Percentiles rank a stretch among this genome's conserved stretches.
Evolutionary conservation across 2,329 filamentous ascomycete species (phyloP).

Genomic region (Penicillium expansum): DNA sequence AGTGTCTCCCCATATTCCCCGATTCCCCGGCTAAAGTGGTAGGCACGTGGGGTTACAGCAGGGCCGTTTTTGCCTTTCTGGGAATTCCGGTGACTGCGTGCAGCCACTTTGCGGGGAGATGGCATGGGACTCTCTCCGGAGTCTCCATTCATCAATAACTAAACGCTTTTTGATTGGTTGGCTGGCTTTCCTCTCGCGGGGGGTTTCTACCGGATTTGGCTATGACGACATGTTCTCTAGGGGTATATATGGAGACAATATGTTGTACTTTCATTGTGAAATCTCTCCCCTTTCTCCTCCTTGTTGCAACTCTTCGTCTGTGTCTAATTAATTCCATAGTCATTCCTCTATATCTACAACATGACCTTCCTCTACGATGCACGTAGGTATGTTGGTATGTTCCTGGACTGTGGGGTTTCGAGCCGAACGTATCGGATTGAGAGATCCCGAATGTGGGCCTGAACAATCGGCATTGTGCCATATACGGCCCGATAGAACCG

Average conservation of each 20-base stretch:
- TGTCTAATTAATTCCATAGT: no score
- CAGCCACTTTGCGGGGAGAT: slow-evolving; percentile 15
- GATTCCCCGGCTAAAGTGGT: slow-evolving; percentile 17
- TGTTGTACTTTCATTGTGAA: background rate
- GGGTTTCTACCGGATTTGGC: slow-evolving; percentile 3
- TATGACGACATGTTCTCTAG: background rate
- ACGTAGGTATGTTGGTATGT: background rate
- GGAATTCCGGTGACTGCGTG: slow-evolving; percentile 17
- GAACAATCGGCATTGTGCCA: background rate
- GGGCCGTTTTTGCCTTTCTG: slow-evolving; percentile 5
- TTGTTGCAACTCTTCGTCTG: background rate
- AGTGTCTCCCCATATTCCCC: slow-evolving; percentile 10
- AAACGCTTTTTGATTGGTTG: slow-evolving; percentile 1
- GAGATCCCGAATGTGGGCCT: background rate
- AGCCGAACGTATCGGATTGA: background rate
- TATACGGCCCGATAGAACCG: background rate
- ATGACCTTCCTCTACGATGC: background rate
- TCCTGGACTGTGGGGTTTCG: background rate
- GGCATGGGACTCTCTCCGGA: background rate
- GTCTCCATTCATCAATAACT: background rate
- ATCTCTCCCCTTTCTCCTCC: background rate
- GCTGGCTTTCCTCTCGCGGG: background rate
- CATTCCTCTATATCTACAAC: background rate
- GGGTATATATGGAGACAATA: no score
- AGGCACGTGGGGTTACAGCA: slow-evolving; percentile 4